Evolutionary conservation across 1,139 yeast species (phyloP).

Genomic region (Taiozyma sp.): DNA sequence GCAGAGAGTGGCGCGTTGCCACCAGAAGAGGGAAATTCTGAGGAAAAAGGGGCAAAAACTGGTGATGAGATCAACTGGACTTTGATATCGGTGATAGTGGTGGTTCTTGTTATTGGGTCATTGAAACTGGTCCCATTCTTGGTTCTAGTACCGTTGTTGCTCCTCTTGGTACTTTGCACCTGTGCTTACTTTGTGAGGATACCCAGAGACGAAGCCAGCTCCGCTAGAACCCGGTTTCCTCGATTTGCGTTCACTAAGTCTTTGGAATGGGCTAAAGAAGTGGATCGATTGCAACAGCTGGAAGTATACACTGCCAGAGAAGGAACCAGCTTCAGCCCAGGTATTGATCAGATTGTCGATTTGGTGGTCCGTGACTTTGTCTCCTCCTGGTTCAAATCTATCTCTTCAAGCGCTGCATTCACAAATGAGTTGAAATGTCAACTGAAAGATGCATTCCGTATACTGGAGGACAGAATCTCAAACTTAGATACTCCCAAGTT

Average conservation of each 20-base stretch:
- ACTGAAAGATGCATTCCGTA: conserved; percentile 38
- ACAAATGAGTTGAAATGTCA: conserved; percentile 49
- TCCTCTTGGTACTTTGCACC: background rate
- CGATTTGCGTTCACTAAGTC: conserved; percentile 28
- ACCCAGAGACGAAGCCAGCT: conserved; percentile 8
- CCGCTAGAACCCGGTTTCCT: conserved; percentile 14
- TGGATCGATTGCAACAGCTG: conserved; percentile 6
- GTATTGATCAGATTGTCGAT: conserved; percentile 48
- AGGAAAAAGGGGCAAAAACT: background rate
- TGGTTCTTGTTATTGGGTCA: background rate
- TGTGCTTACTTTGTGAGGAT: conserved; percentile 5
- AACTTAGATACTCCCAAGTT: conserved; percentile 52
- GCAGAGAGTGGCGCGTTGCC: background rate
- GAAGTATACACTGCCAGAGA: conserved; percentile 2
- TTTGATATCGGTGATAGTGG: background rate
- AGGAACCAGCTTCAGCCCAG: conserved; percentile 36
- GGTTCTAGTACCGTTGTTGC: background rate
- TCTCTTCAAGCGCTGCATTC: conserved; percentile 44
- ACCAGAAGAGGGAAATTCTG: conserved; percentile 2
- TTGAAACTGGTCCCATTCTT: background rate
- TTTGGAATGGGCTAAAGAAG: conserved; percentile 29
- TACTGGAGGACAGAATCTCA: conserved; percentile 38
- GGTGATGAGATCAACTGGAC: background rate
- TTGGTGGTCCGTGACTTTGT: conserved; percentile 59
- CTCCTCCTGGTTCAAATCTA: conserved; percentile 50